A percentile compares a stretch with the other conserved stretches of the same genome.
Evolutionary conservation across 257 asterid species (phyloP).

Genomic region (Solanum neorickii): DNA sequence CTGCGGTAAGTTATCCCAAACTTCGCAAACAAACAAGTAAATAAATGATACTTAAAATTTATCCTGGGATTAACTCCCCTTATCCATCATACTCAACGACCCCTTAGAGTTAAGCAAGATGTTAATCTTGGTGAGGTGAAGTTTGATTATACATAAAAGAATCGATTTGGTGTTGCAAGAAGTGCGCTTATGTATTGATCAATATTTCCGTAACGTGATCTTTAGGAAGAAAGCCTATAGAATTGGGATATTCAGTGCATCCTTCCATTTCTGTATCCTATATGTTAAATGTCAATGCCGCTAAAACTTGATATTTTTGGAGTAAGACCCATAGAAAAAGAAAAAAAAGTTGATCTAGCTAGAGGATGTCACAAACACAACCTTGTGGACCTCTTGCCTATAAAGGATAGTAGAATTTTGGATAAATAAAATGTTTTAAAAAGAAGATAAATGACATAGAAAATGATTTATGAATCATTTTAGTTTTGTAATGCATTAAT

Average conservation of each 20-base stretch:
- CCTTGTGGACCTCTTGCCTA: neutral
- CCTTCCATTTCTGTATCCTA: neutral
- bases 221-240: neutral
- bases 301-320: neutral
- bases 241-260: neutral
- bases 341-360: neutral
- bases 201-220: neutral
- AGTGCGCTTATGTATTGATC: neutral
- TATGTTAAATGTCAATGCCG: neutral
- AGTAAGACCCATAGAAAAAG: neutral
- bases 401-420: neutral
- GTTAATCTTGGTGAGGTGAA: neutral
- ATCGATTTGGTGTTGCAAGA: neutral
- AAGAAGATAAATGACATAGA: neutral
- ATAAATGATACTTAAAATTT: too few relatives aligned
- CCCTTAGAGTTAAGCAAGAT: neutral
- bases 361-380: neutral
- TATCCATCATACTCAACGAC: too few relatives aligned
- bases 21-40: too few relatives aligned
- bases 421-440: neutral
- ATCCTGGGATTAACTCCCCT: too few relatives aligned
- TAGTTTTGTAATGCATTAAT: neutral
- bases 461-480: neutral
- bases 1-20: too few relatives aligned
- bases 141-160: neutral